phyloP scores from a whole-genome alignment of 768 basidiomycete species.

The Serendipita sp. region DNA sequence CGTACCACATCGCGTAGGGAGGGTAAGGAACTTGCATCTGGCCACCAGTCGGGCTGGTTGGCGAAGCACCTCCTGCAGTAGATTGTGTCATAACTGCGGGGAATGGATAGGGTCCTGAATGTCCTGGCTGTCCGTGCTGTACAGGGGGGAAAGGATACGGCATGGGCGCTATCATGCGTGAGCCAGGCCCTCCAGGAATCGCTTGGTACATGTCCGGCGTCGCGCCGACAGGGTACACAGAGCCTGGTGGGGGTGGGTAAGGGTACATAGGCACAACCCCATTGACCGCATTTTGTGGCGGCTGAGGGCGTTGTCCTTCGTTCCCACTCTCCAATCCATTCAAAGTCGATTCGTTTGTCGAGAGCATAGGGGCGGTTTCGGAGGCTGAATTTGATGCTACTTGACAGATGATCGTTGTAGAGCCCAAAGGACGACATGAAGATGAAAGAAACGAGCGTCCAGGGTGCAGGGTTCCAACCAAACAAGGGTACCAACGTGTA shows the following conservation, averaged over 20 bases:
- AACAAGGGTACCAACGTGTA: neutral
- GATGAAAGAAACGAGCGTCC: neutral
- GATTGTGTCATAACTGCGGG: neutral
- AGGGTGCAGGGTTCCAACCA: neutral
- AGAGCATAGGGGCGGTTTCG: neutral
- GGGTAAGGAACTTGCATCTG: neutral
- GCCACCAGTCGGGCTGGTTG: neutral
- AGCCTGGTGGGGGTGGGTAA: neutral
- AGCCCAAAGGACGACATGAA: neutral
- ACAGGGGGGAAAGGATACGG: neutral
- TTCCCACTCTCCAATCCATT: neutral
- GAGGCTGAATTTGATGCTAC: neutral
- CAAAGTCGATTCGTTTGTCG: neutral
- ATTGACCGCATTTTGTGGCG: neutral
- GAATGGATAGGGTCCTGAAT: neutral
- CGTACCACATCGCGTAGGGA: constrained; percentile 4
- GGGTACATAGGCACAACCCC: neutral
- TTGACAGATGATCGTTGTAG: neutral
- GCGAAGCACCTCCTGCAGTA: neutral
- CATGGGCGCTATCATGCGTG: neutral
- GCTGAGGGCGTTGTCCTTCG: neutral
- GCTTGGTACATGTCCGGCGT: neutral
- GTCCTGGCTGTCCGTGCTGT: constrained; percentile 3
- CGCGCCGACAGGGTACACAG: neutral
- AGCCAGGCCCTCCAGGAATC: neutral